Evolutionary conservation across 1,284 basidiomycete species (phyloP), one percentile per base, ranked within the genome.

Genomic region (Leccinum ponderosum): DNA sequence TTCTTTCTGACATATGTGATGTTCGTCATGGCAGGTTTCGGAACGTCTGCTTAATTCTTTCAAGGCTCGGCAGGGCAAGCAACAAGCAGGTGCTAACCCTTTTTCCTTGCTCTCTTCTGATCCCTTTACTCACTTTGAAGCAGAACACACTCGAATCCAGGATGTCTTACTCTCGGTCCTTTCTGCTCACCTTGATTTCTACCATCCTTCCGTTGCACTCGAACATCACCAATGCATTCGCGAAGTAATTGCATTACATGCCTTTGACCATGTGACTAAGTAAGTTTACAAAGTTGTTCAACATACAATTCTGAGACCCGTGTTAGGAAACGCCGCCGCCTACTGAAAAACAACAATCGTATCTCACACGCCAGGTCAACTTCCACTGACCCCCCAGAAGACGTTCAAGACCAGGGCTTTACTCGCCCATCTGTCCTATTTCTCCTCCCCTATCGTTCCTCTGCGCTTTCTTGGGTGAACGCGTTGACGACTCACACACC

Each of bases 401-500:
- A 94, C 64, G 85, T 94, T 6, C 91, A 94, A 75, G 97, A 99
- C 73, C 97, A 98, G 82, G 96, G 97, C 22, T 99, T 98, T 77
- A 98, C 96, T 1, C 90, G 97, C 7, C 97, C 97, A 20, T 97
- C 97, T 47, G 83, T 97, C 11, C 90, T 99, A 56, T 79, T 99
- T 61, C 86, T 99, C 55, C 83, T 95, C 3, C 97, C 97, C 0
- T 94, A 98, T 79, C 94, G 97, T 56, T 94, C 94, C 42, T 89
- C 89, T 44, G 97, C 94, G 0, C 80, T 93, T 6, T 82, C 85
- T 57, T 98, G 91, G 93, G 78, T 89, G 65, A 80, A 81, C 57
- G 87, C 87, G 11, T 74, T 93, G 52, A 87, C 86, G 3, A 78
- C 82, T 39, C 91, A 88, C 69, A 93, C 85, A 17, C 88, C 91